Base-by-base conservation (phyloP, 306 rosid genomes). In the Medicago truncatula region DNA sequence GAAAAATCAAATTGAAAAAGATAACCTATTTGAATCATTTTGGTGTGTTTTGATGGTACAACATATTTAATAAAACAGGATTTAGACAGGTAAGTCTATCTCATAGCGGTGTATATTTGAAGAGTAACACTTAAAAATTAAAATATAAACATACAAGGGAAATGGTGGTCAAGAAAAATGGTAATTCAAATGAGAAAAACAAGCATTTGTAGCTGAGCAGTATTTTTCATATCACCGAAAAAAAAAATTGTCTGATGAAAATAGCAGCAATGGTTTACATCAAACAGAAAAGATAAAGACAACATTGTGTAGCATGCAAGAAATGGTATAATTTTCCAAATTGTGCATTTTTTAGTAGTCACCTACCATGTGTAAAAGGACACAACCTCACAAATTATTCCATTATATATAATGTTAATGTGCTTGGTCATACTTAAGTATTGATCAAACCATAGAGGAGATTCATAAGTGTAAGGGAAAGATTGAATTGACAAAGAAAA, bases 251-350 rank as follows among this genome's bases (percentile, higher is more conserved):
- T 46, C 52, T 13, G 6, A 66, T 76, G 89, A 80, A 73, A 81
- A 70, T 20, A 52, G 79, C 82, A 69, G 38, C 58, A 21, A 77
- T 38, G 15, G 72, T 73, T 79, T n/a, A 7, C 21, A 68, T 71
- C 69, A 50, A 80, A 79, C 52, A 18, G 23, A 83, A 81, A 78
- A 63, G 43, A 40, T 67, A 54, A 66, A 23, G 57, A 44, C 53
- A 49, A 70, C 61, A 54, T 84, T 85, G 85, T 79, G 86, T 88
- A 87, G 80, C 80, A 82, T 83, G 86, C 87, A 89, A 89, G 97
- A 76, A 88, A 92, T 74, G 18, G 59, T 20, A 17, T 70, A 70
- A 47, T n/a, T 69, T 47, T 69, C 8, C 20, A 66, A 71, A 72
- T 20, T 56, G 34, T 14, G 8, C 81, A 76, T 63, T 75, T 75